A percentile compares a stretch with the other conserved stretches of the same genome.
phyloP scores from a whole-genome alignment of 2,329 filamentous ascomycete genomes.

The Escovopsis sp. region DNA sequence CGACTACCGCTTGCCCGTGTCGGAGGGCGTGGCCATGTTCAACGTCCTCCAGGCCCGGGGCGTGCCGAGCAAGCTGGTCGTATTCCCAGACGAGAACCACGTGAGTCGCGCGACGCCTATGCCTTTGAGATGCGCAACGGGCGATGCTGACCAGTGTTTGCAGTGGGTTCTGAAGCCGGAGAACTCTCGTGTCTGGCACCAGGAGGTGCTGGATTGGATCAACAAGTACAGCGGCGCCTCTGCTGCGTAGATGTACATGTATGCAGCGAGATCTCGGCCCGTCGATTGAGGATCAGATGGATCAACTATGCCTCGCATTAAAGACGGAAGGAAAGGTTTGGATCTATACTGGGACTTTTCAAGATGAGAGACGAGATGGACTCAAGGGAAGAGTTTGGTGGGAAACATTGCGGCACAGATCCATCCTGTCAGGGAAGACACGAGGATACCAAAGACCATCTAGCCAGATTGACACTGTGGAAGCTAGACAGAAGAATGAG shows the following conservation, averaged over 20 bases:
- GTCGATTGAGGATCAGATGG: background rate
- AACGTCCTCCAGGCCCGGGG: slow-evolving; percentile 66
- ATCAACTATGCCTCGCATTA: too few species aligned
- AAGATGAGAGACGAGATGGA: too few species aligned
- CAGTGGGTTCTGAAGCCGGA: slow-evolving; percentile 81
- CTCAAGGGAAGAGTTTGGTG: too few species aligned
- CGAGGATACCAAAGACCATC: too few species aligned
- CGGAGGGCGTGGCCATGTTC: slow-evolving; percentile 73
- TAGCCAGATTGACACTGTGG: too few species aligned
- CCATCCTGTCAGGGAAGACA: too few species aligned
- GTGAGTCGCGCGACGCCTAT: slow-evolving; percentile 13
- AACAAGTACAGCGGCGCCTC: slow-evolving; percentile 43
- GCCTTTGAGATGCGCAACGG: background rate
- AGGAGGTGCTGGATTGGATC: slow-evolving; percentile 67
- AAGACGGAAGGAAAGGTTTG: too few species aligned
- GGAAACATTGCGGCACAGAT: too few species aligned
- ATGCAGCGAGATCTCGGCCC: background rate
- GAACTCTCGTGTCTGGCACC: slow-evolving; percentile 83
- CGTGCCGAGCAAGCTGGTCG: slow-evolving; percentile 63
- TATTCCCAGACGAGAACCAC: slow-evolving; percentile 64
- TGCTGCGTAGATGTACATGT: slow-evolving; percentile 1
- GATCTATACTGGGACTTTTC: too few species aligned
- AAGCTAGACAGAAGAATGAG: too few species aligned
- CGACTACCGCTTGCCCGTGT: slow-evolving; percentile 76
- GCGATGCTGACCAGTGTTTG: slow-evolving; percentile 1